Evolutionary conservation across 352 stramenopile species (phyloP).

Genomic region (Globisporangium paddicum): DNA sequence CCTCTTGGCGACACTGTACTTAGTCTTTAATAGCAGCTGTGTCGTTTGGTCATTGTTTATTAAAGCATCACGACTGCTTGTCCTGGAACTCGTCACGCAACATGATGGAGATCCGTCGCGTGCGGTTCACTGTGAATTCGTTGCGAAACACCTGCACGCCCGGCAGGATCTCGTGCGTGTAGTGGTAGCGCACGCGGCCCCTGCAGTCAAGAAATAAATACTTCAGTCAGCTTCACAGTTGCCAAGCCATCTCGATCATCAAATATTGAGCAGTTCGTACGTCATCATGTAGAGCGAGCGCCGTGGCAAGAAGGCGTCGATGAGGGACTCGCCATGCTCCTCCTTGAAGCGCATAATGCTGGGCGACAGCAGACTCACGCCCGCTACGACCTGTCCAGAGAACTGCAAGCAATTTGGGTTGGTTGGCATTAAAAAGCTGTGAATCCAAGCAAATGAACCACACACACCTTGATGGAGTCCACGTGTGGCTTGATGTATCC

Average conservation of each 20-base stretch:
- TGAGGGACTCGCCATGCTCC: constrained; percentile 60
- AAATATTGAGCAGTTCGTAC: constrained; percentile 26
- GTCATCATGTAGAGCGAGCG: constrained; percentile 89
- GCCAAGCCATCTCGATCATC: too few species aligned
- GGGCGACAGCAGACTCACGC: constrained; percentile 68
- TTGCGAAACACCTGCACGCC: constrained; percentile 51
- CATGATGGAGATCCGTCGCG: constrained; percentile 82
- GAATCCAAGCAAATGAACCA: background rate
- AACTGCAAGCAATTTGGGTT: constrained; percentile 31
- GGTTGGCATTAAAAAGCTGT: background rate
- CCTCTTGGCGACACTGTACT: background rate
- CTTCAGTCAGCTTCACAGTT: too few species aligned
- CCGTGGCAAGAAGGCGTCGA: constrained; percentile 62
- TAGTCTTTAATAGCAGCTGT: constrained; percentile 4
- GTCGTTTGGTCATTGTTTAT: background rate
- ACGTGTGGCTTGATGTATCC: constrained; percentile 85
- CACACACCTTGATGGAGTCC: constrained; percentile 74
- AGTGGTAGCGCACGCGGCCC: constrained; percentile 76
- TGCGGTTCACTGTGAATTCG: constrained; percentile 56
- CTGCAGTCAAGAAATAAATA: constrained; percentile 17
- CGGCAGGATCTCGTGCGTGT: constrained; percentile 83
- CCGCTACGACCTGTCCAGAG: constrained; percentile 71
- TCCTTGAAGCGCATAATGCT: constrained; percentile 86
- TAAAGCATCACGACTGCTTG: constrained; percentile 13
- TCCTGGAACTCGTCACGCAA: constrained; percentile 60